These are phyloP conservation scores for Croton setiger DNA, from an alignment of 441 rosid species.

Conservation along the genomic window DNA sequence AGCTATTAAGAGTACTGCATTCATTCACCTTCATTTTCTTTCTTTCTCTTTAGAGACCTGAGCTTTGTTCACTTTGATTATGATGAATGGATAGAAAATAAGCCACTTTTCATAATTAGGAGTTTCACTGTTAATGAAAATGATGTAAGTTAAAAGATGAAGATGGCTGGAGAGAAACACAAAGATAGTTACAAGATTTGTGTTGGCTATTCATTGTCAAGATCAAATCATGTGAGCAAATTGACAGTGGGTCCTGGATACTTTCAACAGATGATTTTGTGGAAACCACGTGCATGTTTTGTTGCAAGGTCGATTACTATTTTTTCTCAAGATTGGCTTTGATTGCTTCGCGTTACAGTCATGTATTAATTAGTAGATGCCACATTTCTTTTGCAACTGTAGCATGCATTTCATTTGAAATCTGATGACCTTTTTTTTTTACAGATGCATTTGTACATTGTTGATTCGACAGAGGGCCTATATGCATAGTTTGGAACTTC, in stretches of 20 bases:
- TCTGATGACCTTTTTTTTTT: background rate
- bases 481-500: conserved; percentile 16
- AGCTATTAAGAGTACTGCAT: background rate
- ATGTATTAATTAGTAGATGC: background rate
- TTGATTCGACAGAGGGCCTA: conserved; percentile 4
- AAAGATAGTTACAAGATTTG: conserved; percentile 52
- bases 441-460: conserved; percentile 4
- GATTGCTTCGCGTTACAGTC: conserved; percentile 3
- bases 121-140: conserved; percentile 26
- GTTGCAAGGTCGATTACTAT: conserved; percentile 8
- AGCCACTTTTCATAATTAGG: conserved; percentile 24
- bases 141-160: conserved; percentile 29
- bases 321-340: conserved; percentile 18
- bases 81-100: conserved; percentile 17
- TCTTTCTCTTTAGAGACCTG: conserved; percentile 22
- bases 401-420: conserved; percentile 15
- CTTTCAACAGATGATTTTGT: conserved; percentile 15
- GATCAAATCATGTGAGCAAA: conserved; percentile 44
- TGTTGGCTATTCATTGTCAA: conserved; percentile 42
- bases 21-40: conserved; percentile 53
- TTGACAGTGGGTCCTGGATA: conserved; percentile 44
- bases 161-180: conserved; percentile 51
- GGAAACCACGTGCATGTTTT: conserved; percentile 2
- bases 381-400: conserved; percentile 7
- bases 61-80: conserved; percentile 18